Evolutionary conservation across 495 filamentous ascomycete genomes (phyloP), one percentile per base, ranked within the genome.

Genomic region (Lentithecium fluviatile): DNA sequence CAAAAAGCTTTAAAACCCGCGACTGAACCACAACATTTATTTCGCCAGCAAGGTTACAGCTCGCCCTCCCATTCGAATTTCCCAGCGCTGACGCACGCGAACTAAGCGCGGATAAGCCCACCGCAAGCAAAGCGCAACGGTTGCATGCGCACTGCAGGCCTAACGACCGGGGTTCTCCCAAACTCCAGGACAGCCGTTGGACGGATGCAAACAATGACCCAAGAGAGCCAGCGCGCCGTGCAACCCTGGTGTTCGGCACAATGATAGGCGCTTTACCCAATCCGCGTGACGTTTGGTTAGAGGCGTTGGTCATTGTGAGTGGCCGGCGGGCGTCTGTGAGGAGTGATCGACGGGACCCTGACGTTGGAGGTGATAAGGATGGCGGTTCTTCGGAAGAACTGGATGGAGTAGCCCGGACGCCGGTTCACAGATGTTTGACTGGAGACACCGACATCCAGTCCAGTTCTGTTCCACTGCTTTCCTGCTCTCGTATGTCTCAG

Each of bases 211-310:
- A 32, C 29, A 32, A 32, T 4, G 29, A 32, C 10, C 29, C 29
- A 10, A 3, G 29, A 3, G 29, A 32, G 29, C 29, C 4, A 32
- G 10, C 29, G 29, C n/a, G 29, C 29, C 29, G 29, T 32, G 29
- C 10, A 32, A 32, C 29, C 29, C 29, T 32, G 29, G 29, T 32
- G 29, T 32, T 32, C 29, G 29, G 29, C 29, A 32, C 29, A 32
- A 32, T 32, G 29, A 32, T 32, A 49, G 46, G 46, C 23, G 32
- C 23, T 49, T 49, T 49, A 49, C 10, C 29, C 29, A 32, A 32
- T 32, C 40, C 40, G 40, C 40, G 40, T 43, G 40, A 43, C 13
- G 40, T 15, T n/a, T 15, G 15, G 5, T 43, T 43, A 13, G 15
- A 43, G 40, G 13, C 40, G 5, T n/a, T n/a, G 19, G 4, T 15